These are phyloP conservation scores for Musa beccarii DNA, from an alignment of 176 grass and related monocot genomes.

Conservation along the genomic window DNA sequence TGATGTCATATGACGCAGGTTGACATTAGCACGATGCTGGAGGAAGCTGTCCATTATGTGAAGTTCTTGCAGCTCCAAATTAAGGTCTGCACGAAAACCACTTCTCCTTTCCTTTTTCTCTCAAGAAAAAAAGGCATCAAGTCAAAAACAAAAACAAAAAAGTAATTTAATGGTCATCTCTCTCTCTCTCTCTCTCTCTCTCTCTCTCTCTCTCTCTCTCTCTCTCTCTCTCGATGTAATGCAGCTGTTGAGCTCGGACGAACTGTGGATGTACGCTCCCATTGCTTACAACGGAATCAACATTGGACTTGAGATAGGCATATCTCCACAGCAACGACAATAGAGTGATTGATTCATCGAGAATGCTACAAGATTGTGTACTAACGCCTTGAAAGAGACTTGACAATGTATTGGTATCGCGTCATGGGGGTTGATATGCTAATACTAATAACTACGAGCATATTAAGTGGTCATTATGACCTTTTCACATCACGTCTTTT, in stretches of 20 bases:
- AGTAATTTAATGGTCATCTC: not conserved
- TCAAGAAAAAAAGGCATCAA: too few relatives aligned
- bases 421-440: too few relatives aligned
- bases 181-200: not conserved
- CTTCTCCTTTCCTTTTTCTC: not conserved
- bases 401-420: too few relatives aligned
- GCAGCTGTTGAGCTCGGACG: slow-evolving; percentile 66
- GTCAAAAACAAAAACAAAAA: too few relatives aligned
- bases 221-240: not conserved
- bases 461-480: too few relatives aligned
- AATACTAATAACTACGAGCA: too few relatives aligned
- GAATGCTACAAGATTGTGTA: not conserved
- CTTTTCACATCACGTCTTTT: too few relatives aligned
- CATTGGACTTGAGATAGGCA: slow-evolving; percentile 52
- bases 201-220: not conserved
- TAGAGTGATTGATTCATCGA: not conserved
- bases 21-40: slow-evolving; percentile 82
- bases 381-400: not conserved
- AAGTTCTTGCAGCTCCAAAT: slow-evolving; percentile 78
- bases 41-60: slow-evolving; percentile 73
- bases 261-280: slow-evolving; percentile 78
- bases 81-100: slow-evolving; percentile 36
- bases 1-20: slow-evolving; percentile 29
- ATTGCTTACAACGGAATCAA: slow-evolving; percentile 76
- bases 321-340: slow-evolving; percentile 31